Evolutionary conservation across 345 rosid species (phyloP), one percentile per base, ranked within the genome.

Genomic region (Zanthoxylum bungeanum): DNA sequence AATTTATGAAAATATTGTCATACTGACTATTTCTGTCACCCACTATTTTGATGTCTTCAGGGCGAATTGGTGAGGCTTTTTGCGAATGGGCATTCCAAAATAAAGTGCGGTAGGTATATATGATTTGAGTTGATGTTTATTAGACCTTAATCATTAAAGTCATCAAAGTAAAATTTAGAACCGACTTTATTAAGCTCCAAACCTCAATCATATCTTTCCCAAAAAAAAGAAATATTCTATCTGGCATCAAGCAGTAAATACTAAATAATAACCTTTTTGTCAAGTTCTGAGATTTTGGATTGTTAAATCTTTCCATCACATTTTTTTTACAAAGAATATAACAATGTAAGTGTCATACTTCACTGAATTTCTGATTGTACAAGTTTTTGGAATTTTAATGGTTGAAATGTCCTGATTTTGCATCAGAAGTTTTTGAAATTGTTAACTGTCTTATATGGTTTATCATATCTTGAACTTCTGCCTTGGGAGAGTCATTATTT

Each of bases 31-130:
- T 66, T 50, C 37, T 62, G 31, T 22, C 27, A 50, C n/a, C n/a
- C 28, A 56, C 70, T 62, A n/a, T 28, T 57, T 77, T 76, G 50
- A 44, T 57, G 61, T 64, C 73, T 55, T 74, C 85, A 93, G 98
- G 97, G 98, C 42, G 98, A 91, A 31, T 82, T 89, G 71, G 96
- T 93, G 86, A 88, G 76, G 83, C 81, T 74, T 68, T 95, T 85
- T 77, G 99, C 97, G 51, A 95, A 90, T 75, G 91, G 85, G 72
- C 98, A 92, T 81, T 84, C 84, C 85, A 92, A 95, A 82, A 92
- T 92, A 60, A 90, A 75, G 80, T 95, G 98, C 78, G 98, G 99
- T 92, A 88, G 75, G 97, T 80, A 30, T 42, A 31, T 51, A n/a
- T 55, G 33, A n/a, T 66, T 33, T 55, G 33, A 31, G 64, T 66